Base-by-base conservation (phyloP, 495 filamentous ascomycete species). In the Penicillium silybi region DNA sequence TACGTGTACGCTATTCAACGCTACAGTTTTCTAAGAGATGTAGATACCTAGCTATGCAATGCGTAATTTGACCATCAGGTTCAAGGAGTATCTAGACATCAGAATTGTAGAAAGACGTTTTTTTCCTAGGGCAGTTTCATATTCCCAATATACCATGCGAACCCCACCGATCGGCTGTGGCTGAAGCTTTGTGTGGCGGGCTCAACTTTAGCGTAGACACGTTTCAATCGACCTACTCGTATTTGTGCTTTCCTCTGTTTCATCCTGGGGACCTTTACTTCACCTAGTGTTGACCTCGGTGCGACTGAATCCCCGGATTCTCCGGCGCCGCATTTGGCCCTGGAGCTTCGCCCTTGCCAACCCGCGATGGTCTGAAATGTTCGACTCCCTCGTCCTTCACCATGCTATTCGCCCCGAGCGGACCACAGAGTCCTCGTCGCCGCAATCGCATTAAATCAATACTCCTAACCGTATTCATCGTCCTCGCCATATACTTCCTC, bases 381-480 rank as follows among this genome's bases (percentile, higher is more conserved):
- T 48, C 23, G 34, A 54, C n/a, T 25, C 34, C 37, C 45, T 43
- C 38, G 45, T 35, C 16, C 35, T 25, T 17, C 62, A 60, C 48
- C 57, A 74, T 74, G 71, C 43, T 73, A 38, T 73, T 70, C 65
- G 66, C 65, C 44, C 64, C 65, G 29, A 55, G 71, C 57, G 68
- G 69, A 61, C 57, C 62, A 2, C 63, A 68, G 27, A 68, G 65
- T 49, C 72, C 69, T 39, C 72, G 72, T 51, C 72, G 72, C 23
- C 72, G 70, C 62, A 75, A 59, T 54, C 62, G 64, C n/a, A 60
- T 71, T 46, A 72, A 70, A 38, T 66, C 72, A 17, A 73, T 75
- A 41, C 38, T 75, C 32, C 38, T 66, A n/a, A 73, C 72, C 3
- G 72, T 72, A 41, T 58, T 66, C 47, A 68, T 75, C 48, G 59